Evolutionary conservation across 2,329 filamentous ascomycete species (phyloP), one percentile per base, ranked within the genome.

Genomic region (Cyphellophora attinorum): DNA sequence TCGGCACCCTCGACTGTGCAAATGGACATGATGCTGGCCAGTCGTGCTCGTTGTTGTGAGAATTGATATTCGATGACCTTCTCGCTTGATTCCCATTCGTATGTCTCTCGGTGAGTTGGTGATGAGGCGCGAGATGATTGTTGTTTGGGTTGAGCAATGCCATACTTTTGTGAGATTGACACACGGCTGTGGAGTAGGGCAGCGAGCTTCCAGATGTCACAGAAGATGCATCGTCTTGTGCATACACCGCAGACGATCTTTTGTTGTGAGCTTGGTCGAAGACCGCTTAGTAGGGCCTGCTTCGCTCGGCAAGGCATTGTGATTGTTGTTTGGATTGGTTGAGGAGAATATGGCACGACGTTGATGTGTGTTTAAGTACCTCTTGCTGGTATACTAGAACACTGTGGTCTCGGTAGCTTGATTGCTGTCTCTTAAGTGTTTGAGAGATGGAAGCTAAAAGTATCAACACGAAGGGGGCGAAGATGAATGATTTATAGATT

Each of bases 201-300:
- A 13, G 47, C 45, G 16, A 49, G 35, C 33, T 45, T 44, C 47
- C 47, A 49, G 35, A 49, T 45, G 27, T 49, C 45, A 27, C 47
- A 49, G 41, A 44, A 47, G 32, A 49, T 47, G 35, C 47, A 49
- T 19, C 23, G 12, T 31, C 29, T 28, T 18, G 27, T 25, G 33
- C 47, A 49, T 5, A 45, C 35, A 19, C 31, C 35, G 15, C 38
- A 47, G 11, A 43, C 36, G 29, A 45, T 33, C 23, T 39, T 40
- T 27, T 48, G 45, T 14, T 42, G 45, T 11, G 43, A 14, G 12
- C 23, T 34, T 12, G 47, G 47, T 25, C 41, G 37, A 18, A 46
- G 16, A 14, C 45, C 47, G 30, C 40, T 34, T 32, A 48, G 32
- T 12, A 49, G 31, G 19, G 44, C 41, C 6, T 36, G 29, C 27